phyloP scores from a whole-genome alignment of 768 basidiomycete genomes.

The Megacollybia marginata region DNA sequence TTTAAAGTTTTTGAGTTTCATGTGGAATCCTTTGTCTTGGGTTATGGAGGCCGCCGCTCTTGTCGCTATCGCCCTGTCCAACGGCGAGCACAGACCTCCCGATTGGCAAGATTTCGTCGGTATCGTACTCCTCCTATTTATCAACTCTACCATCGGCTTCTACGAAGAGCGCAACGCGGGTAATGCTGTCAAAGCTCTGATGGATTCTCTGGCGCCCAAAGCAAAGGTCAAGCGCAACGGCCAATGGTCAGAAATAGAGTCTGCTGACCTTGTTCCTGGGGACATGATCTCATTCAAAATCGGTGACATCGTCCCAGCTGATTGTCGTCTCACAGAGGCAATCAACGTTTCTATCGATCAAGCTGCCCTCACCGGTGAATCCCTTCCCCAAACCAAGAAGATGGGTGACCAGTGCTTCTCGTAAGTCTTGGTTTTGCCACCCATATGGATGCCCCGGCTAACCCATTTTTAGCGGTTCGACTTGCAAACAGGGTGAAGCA shows the following conservation, averaged over 20 bases:
- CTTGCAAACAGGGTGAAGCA: constrained; percentile 98
- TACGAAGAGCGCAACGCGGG: constrained; percentile 97
- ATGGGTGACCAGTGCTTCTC: constrained; percentile 96
- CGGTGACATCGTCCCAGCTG: constrained; percentile 96
- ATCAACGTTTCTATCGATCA: constrained; percentile 99
- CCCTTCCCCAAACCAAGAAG: constrained; percentile 90
- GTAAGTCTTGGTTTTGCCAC: constrained; percentile 37
- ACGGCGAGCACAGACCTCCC: constrained; percentile 78
- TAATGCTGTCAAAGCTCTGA: constrained; percentile 98
- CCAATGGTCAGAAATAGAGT: constrained; percentile 86
- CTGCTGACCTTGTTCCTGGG: constrained; percentile 83
- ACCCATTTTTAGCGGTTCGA: constrained; percentile 64
- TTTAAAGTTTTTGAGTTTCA: constrained; percentile 81
- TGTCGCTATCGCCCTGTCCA: constrained; percentile 93
- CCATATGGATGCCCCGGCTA: neutral
- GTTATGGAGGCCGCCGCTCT: constrained; percentile 98
- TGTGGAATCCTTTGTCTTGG: constrained; percentile 99
- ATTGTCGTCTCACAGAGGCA: constrained; percentile 93
- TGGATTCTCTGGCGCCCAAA: constrained; percentile 99
- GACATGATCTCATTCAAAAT: constrained; percentile 98
- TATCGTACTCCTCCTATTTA: constrained; percentile 84
- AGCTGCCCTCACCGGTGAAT: constrained; percentile 97
- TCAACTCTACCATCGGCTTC: constrained; percentile 98
- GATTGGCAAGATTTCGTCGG: constrained; percentile 98
- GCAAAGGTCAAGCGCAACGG: constrained; percentile 88